Evolutionary conservation across 306 rosid species (phyloP).

Genomic region (Quercus berberidifolia): DNA sequence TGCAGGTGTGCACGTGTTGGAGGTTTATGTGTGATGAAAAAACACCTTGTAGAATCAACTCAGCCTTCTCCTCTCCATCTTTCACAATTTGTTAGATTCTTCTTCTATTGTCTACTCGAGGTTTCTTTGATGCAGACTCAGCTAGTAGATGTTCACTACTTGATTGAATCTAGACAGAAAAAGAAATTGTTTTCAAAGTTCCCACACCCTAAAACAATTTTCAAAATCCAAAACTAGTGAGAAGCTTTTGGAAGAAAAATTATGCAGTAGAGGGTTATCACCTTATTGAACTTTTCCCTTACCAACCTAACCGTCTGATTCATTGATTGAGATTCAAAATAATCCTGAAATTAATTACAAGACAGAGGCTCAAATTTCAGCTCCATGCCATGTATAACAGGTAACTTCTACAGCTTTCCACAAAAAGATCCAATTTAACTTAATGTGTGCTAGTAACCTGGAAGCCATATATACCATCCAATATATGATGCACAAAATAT

Average conservation of each 20-base stretch:
- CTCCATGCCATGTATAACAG: constrained; percentile 5
- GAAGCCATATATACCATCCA: constrained; percentile 6
- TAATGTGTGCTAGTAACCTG: constrained; percentile 2
- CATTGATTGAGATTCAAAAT: constrained; percentile 80
- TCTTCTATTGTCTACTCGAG: constrained; percentile 72
- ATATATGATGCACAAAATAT: background rate
- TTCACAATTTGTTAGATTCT: constrained; percentile 46
- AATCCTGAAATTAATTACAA: constrained; percentile 49
- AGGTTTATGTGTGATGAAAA: background rate
- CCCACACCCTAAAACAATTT: background rate
- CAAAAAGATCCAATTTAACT: constrained; percentile 5
- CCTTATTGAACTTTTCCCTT: constrained; percentile 86
- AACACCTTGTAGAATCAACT: background rate
- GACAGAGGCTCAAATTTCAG: constrained; percentile 13
- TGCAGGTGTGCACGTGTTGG: background rate
- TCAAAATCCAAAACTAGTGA: constrained; percentile 1
- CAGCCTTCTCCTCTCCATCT: background rate
- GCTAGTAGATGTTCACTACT: constrained; percentile 48
- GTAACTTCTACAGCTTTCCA: constrained; percentile 3
- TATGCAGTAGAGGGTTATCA: constrained; percentile 21
- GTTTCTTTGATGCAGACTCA: constrained; percentile 56
- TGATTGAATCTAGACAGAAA: constrained; percentile 53
- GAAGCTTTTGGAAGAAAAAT: background rate
- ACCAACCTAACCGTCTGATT: constrained; percentile 68
- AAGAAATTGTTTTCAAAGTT: constrained; percentile 4